Conservation (phyloP, 2,329 filamentous ascomycete species). For the Salinomyces thailandicus region DNA sequence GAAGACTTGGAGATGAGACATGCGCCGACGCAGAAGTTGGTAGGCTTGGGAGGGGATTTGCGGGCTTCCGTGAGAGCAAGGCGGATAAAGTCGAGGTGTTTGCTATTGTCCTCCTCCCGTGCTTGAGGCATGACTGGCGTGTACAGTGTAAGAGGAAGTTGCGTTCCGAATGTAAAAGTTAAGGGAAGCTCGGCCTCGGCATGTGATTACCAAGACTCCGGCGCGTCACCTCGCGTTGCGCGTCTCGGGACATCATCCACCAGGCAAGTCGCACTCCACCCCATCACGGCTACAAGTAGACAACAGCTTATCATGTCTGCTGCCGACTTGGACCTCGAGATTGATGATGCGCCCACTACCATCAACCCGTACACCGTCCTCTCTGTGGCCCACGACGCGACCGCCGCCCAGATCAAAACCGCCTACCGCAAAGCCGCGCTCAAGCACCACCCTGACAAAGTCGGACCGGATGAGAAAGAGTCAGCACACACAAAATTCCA, state of each 20-base stretch:
- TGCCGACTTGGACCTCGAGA: slow-evolving; percentile 2
- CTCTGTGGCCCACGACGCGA: slow-evolving; percentile 58
- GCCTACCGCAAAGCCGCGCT: slow-evolving; percentile 88
- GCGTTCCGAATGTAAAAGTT: no score
- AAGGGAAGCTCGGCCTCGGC: background rate
- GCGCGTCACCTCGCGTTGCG: background rate
- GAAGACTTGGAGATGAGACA: slow-evolving; percentile 49
- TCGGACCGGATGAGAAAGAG: slow-evolving; percentile 50
- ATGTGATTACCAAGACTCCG: slow-evolving; percentile 1
- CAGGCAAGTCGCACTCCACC: no score
- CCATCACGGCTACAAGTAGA: no score
- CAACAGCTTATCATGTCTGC: no score
- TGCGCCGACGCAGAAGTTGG: slow-evolving; percentile 92
- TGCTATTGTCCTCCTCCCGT: no score
- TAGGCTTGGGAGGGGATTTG: slow-evolving; percentile 72
- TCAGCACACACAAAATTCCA: slow-evolving; percentile 76
- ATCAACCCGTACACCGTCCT: slow-evolving; percentile 71
- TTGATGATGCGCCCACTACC: slow-evolving; percentile 1
- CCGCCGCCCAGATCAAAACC: slow-evolving; percentile 69
- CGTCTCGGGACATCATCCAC: no score
- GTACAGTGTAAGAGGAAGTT: background rate
- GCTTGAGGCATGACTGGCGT: no score
- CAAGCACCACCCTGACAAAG: slow-evolving; percentile 61
- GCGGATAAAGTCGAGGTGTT: slow-evolving; percentile 47
- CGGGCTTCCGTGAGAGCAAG: slow-evolving; percentile 65